Base-by-base conservation (phyloP, 176 grass and related monocot genomes). In the Dendrocalamus sinicus region DNA sequence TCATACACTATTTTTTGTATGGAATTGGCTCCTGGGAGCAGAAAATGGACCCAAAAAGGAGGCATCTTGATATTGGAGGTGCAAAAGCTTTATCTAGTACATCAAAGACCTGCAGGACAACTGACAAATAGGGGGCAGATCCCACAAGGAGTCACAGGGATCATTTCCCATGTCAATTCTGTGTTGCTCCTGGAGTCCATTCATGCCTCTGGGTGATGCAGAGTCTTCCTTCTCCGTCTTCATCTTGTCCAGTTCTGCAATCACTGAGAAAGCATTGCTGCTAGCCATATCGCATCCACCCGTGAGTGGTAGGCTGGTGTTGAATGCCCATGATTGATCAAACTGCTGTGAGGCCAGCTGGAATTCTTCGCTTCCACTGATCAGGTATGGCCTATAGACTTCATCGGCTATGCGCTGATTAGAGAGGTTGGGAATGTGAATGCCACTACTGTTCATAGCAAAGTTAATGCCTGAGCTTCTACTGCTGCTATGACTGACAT, bases 111-210 rank as follows among this genome's bases (percentile, higher is more conserved):
- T 90, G 82, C 91, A 88, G 8, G 85, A 79, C 26, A 90, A 50
- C 5, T 87, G 91, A 68, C 73, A 90, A 10, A 90, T 84, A n/a
- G 91, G 88, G 10, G 85, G 88, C 24, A 93, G 78, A 82, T 93
- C 88, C 91, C 91, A 93, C 39, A 90, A 77, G 15, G 78, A 88
- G 52, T 93, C 91, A 16, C 72, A 82, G 7, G 81, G 72, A 85
- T 93, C 91, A 37, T 50, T 90, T 20, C 82, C 88, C 0, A 72
- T 54, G 26, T 88, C 88, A 44, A 83, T 70, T 15, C 72, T 46
- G 17, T 90, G 85, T 59, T 78, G 75, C 12, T 75, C 72, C 71
- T 85, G 85, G 40, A 61, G 12, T 48, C 74, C 86, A 63, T 86
- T 78, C 66, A 87, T 79, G 66, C 76, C 80, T 52, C 64, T 44